Conservation (phyloP, 2,329 filamentous ascomycete genomes). For the Aspergillus spinulosporus region DNA sequence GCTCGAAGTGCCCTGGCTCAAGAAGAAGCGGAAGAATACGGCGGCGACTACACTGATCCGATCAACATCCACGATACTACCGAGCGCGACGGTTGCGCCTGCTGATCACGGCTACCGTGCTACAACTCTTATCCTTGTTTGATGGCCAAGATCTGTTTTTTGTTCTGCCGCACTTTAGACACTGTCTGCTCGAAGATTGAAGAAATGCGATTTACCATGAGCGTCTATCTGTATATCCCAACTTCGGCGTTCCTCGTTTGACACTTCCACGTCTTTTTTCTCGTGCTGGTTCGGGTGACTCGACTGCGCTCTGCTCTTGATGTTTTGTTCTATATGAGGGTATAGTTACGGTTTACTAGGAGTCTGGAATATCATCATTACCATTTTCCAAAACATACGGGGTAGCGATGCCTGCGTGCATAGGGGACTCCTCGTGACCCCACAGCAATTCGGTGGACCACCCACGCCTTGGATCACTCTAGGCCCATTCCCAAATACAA, state of each 20-base stretch:
- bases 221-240: slow-evolving; percentile 19
- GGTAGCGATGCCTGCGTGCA: too few relatives aligned
- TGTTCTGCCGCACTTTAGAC: slow-evolving; percentile 11
- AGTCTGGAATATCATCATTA: slow-evolving; percentile 28
- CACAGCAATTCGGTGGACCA: neutral
- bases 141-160: slow-evolving; percentile 22
- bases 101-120: slow-evolving; percentile 56
- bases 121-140: slow-evolving; percentile 25
- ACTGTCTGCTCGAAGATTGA: slow-evolving; percentile 7
- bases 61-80: slow-evolving; percentile 98
- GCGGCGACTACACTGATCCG: slow-evolving; percentile 93
- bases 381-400: neutral
- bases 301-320: slow-evolving; percentile 15
- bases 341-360: slow-evolving; percentile 24
- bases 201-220: slow-evolving; percentile 14
- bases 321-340: slow-evolving; percentile 17
- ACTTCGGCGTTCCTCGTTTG: slow-evolving; percentile 18
- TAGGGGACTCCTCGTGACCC: neutral
- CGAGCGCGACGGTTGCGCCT: slow-evolving; percentile 88
- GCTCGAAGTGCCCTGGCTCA: slow-evolving; percentile 92
- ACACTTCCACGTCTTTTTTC: slow-evolving; percentile 15
- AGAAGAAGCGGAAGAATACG: slow-evolving; percentile 97
- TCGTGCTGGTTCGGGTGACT: slow-evolving; percentile 19
- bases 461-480: neutral
- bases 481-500: neutral